Evolutionary conservation across 2,329 filamentous ascomycete species (phyloP), one percentile per base, ranked within the genome.

Genomic region (Alternaria longipes): DNA sequence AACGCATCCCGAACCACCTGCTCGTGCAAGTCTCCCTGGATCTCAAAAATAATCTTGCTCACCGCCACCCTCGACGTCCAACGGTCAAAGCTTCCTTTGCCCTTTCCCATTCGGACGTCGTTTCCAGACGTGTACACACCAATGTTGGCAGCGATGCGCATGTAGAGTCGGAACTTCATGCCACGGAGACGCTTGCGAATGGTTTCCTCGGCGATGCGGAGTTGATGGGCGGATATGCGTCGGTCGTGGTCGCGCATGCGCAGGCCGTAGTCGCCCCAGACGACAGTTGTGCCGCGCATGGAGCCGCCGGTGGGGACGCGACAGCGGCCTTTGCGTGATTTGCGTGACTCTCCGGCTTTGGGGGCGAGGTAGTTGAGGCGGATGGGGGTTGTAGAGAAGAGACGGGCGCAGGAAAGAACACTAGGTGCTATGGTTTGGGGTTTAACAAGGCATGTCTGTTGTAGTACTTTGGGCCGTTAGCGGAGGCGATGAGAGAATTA

Each of bases 51-150:
- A 50, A 99, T 88, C 79, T 95, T 92, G 81, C 91, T 97, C 53
- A 98, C 92, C 8, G 93, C 89, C 69, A 98, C 89, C 80, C 94
- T 89, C 22, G 91, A 88, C 5, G 94, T 93, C 95, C 95, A 99
- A 77, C 97, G 92, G 78, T 99, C 95, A 77, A 99, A 98, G 64
- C 90, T 91, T 71, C 95, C 95, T 80, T 99, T 99, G 81, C 95
- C 95, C 82, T 98, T 99, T 79, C 95, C 95, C 96, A 99, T 99
- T 87, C 95, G 91, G 79, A 93, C 91, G 82, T 99, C 95, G 75
- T 98, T 99, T 59, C 95, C 95, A 79, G 91, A 95, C 59, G 93
- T 90, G 80, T 95, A 99, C 22, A 99, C 96, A 76, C 94, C 95
- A 68, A 98, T 91, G 76, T 97, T 97, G 67, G 94, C 95, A 72